Evolutionary conservation across 306 rosid species (phyloP), one percentile per base, ranked within the genome.

Genomic region (Senna tora): DNA sequence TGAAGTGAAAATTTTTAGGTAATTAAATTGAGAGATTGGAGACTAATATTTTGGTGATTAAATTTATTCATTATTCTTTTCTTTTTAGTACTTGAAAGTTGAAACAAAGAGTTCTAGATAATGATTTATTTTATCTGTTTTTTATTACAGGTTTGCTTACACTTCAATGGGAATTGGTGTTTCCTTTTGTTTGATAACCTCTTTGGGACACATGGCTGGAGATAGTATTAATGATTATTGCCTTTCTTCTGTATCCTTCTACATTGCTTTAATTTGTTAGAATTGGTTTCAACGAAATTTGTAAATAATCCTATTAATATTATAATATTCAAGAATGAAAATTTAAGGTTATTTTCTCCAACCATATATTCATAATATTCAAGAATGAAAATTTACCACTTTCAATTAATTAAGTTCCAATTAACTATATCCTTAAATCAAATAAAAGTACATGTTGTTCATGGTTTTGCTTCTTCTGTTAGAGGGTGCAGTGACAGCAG

Each of bases 191-290:
- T 46, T 42, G 21, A 65, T 80, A 64, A 47, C 84, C 7, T 65
- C 69, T 42, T 39, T 80, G 10, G 87, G 87, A 22, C 82, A 77
- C 53, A 22, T 73, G 42, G 80, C 87, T 51, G 82, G 84, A 6
- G 67, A 47, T 13, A 46, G 22, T 21, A 58, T 54, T 8, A 56
- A 77, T 65, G 82, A 80, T 1, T 69, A 60, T 59, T 80, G 79
- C 75, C 87, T 83, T 56, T 80, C 80, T 47, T 80, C 59, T 25
- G 87, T 83, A 80, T 83, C 84, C 87, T 83, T 72, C 49, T 19
- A 3, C 50, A 9, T 3, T 9, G 2, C 2, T 3, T 0, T n/a
- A n/a, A n/a, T n/a, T n/a, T 10, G 2, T 9, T 41, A 41, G 4
- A 41, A 10, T 41, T 1, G 14, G 14, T 41, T 41, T 41, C 46